Conservation (phyloP, 2,329 filamentous ascomycete genomes). For the Calonectria hongkongensis region DNA sequence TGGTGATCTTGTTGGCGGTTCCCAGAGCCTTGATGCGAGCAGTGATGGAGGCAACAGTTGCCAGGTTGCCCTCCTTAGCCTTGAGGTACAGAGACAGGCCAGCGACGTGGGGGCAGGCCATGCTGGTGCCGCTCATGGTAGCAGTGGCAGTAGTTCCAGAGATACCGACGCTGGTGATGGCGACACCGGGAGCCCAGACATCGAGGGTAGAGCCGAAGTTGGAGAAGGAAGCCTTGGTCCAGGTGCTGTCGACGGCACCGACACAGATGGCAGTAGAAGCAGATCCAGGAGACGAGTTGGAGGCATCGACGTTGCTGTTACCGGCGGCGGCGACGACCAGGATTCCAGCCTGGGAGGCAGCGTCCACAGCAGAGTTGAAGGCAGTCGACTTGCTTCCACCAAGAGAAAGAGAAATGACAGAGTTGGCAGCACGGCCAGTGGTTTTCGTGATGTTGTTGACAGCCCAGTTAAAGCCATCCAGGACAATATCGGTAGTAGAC, state of each 20-base stretch:
- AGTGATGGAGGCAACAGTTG: slow-evolving; percentile 65
- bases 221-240: slow-evolving; percentile 65
- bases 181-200: slow-evolving; percentile 70
- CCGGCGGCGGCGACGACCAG: slow-evolving; percentile 74
- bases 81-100: slow-evolving; percentile 75
- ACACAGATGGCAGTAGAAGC: slow-evolving; percentile 70
- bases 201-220: slow-evolving; percentile 71
- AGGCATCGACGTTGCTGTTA: slow-evolving; percentile 66
- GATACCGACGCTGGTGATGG: slow-evolving; percentile 68
- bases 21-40: slow-evolving; percentile 64
- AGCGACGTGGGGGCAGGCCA: slow-evolving; percentile 77
- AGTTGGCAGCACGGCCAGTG: slow-evolving; percentile 61
- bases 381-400: slow-evolving; percentile 67
- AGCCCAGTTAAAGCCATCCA: slow-evolving; percentile 62
- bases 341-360: slow-evolving; percentile 67
- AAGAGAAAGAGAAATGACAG: slow-evolving; percentile 75
- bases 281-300: slow-evolving; percentile 68
- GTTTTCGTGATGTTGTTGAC: slow-evolving; percentile 63
- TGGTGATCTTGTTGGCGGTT: slow-evolving; percentile 61
- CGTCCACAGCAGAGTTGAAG: slow-evolving; percentile 70
- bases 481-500: slow-evolving; percentile 52
- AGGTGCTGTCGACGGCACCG: slow-evolving; percentile 66
- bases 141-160: slow-evolving; percentile 63
- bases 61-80: slow-evolving; percentile 54
- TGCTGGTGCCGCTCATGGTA: slow-evolving; percentile 75